Evolutionary conservation across 306 rosid species (phyloP), one percentile per base, ranked within the genome.

Genomic region (Corylus avellana): DNA sequence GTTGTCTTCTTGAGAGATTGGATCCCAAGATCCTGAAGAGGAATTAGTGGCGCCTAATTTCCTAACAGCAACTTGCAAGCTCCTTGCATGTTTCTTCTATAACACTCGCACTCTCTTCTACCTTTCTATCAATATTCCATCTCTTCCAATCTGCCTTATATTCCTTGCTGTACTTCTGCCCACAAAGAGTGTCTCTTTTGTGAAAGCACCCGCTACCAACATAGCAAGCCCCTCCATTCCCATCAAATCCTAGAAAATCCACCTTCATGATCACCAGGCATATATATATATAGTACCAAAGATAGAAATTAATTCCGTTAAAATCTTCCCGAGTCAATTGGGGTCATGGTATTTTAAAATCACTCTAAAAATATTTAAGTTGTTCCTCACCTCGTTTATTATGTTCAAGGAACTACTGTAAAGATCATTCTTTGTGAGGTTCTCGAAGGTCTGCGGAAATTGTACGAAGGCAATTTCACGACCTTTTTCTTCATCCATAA

Each of bases 401-500:
- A 67, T 3, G 25, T 17, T 67, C 47, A 67, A 8, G 51, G 51
- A 18, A 67, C 51, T 42, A 42, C 72, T 1, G 16, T 67, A 42
- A 39, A 67, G 50, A n/a, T 67, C 72, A 67, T 67, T 67, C 22
- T 42, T 67, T 4, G 72, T 67, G 17, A 67, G 25, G 14, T 67
- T 67, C 50, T 67, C 50, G 1, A 67, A 37, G 27, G 32, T 20
- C 12, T 42, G 51, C n/a, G 72, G 72, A 42, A 67, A 67, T 13
- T 67, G 72, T 17, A 67, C 51, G 11, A 39, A 67, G 14, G 29
- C 72, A 42, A 67, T 48, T 42, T 42, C 72, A 67, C 39, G 5
- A 18, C 72, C 72, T 20, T 44, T 67, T 42, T 67, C 72, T 67
- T 18, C 72, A 42, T 67, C 72, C 51, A 67, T 67, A 10, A 67